phyloP scores from a whole-genome alignment of 73 alveolate genomes.

The Loxodes magnus region DNA sequence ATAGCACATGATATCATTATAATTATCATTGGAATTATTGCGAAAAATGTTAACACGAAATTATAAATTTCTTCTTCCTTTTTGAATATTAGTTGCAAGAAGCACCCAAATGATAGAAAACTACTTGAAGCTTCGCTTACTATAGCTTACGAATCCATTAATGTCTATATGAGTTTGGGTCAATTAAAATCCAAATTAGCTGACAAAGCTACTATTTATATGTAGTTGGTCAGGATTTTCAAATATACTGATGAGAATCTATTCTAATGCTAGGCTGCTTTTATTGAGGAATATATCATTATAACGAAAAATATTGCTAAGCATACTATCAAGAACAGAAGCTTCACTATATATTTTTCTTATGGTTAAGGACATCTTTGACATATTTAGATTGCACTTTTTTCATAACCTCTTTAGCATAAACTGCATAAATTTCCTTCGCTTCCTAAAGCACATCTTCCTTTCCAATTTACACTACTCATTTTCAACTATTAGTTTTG shows the following conservation, averaged over 20 bases:
- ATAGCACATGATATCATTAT: conserved; percentile 11
- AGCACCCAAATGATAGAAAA: conserved; percentile 28
- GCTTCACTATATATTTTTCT: conserved; percentile 15
- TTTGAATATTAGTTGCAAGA: conserved; percentile 6
- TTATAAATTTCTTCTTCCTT: conserved; percentile 20
- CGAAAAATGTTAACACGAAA: conserved; percentile 18
- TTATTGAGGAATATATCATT: conserved; percentile 26
- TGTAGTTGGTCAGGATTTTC: conserved; percentile 40
- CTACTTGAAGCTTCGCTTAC: not conserved
- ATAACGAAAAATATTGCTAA: not conserved
- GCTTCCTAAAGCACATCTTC: too few relatives aligned
- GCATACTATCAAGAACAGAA: conserved; percentile 13
- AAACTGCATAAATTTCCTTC: conserved; percentile 49
- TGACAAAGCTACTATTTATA: conserved; percentile 28
- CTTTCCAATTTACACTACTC: too few relatives aligned
- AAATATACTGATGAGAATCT: conserved; percentile 29
- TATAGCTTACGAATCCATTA: not conserved
- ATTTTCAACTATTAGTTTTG: too few relatives aligned
- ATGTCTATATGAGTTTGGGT: conserved; percentile 20
- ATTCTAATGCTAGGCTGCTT: conserved; percentile 22
- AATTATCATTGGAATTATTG: conserved; percentile 19
- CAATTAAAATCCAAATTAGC: conserved; percentile 45
- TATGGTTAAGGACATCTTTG: conserved; percentile 27
- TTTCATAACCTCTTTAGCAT: conserved; percentile 45
- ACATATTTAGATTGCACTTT: conserved; percentile 35